A percentile compares a stretch with the other conserved stretches of the same genome.
phyloP scores from a whole-genome alignment of 2,329 filamentous ascomycete genomes.

The Beauveria rudraprayagi region DNA sequence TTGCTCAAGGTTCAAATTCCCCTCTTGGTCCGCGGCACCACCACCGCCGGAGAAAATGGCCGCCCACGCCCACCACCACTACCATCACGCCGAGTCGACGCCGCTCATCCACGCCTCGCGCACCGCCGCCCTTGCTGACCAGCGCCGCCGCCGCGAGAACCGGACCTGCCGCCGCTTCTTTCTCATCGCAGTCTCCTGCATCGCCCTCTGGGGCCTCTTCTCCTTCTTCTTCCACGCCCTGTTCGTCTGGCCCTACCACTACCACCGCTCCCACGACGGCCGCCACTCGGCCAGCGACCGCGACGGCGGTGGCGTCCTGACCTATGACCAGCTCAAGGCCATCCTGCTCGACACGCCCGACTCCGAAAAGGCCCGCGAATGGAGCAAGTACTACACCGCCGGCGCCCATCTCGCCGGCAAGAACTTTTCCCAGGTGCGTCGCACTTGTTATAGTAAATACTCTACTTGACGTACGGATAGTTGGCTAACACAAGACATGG shows the following conservation, averaged over 20 bases:
- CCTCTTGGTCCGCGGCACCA: not conserved
- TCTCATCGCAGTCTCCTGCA: constrained; percentile 50
- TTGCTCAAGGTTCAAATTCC: constrained; percentile 5
- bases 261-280: constrained; percentile 25
- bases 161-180: constrained; percentile 57
- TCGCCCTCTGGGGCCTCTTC: constrained; percentile 42
- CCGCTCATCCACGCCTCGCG: constrained; percentile 59
- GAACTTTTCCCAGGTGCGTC: constrained; percentile 59
- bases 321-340: constrained; percentile 43
- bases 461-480: not conserved
- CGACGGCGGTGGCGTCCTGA: constrained; percentile 20
- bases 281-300: constrained; percentile 21
- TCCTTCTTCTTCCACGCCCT: constrained; percentile 42
- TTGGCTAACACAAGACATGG: not conserved
- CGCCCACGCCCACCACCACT: not conserved
- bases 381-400: constrained; percentile 70
- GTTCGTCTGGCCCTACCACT: constrained; percentile 28
- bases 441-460: not conserved
- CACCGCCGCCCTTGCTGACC: constrained; percentile 33
- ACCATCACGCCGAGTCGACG: constrained; percentile 44
- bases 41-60: constrained; percentile 20
- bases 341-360: constrained; percentile 53
- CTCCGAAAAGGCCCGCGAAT: constrained; percentile 52
- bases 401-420: constrained; percentile 70
- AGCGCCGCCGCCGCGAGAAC: constrained; percentile 49